Conservation (phyloP, 495 filamentous ascomycete species). For the Penicillium taxi region DNA sequence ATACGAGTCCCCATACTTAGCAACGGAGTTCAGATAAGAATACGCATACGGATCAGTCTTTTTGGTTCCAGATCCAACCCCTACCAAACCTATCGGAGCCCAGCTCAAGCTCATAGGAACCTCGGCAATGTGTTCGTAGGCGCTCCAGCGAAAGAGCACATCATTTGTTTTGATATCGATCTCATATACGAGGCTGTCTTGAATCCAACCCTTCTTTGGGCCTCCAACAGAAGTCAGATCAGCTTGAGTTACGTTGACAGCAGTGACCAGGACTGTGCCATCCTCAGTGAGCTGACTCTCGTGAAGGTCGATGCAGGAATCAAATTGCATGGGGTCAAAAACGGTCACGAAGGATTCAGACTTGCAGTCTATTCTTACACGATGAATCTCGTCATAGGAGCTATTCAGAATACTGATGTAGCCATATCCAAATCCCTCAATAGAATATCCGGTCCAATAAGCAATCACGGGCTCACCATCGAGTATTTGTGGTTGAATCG, state of each 20-base stretch:
- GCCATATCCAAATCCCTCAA: slow-evolving; percentile 21
- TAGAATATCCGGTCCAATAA: slow-evolving; percentile 17
- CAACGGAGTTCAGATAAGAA: slow-evolving; percentile 33
- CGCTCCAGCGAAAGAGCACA: slow-evolving; percentile 31
- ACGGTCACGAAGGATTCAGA: slow-evolving; percentile 16
- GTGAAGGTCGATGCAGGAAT: slow-evolving; percentile 30
- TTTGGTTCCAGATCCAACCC: slow-evolving; percentile 6
- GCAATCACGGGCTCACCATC: slow-evolving; percentile 19
- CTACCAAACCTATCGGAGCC: slow-evolving; percentile 8
- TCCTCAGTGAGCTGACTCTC: slow-evolving; percentile 36
- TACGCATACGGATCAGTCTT: slow-evolving; percentile 28
- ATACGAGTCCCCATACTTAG: slow-evolving; percentile 26
- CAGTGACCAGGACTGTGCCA: slow-evolving; percentile 44
- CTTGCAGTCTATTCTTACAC: slow-evolving; percentile 16
- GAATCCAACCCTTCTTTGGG: slow-evolving; percentile 40
- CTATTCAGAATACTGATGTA: slow-evolving; percentile 32
- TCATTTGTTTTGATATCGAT: slow-evolving; percentile 34
- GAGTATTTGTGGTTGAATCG: slow-evolving; percentile 16
- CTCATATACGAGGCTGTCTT: slow-evolving; percentile 44
- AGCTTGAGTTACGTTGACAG: slow-evolving; percentile 40
- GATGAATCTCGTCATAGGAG: slow-evolving; percentile 36
- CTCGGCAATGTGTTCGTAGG: slow-evolving; percentile 14
- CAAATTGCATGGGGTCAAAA: slow-evolving; percentile 8
- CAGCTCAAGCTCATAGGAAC: slow-evolving; percentile 9
- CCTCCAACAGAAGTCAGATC: slow-evolving; percentile 39